Evolutionary conservation across 345 rosid genomes (phyloP), one percentile per base, ranked within the genome.

Genomic region (Linum usitatissimum): DNA sequence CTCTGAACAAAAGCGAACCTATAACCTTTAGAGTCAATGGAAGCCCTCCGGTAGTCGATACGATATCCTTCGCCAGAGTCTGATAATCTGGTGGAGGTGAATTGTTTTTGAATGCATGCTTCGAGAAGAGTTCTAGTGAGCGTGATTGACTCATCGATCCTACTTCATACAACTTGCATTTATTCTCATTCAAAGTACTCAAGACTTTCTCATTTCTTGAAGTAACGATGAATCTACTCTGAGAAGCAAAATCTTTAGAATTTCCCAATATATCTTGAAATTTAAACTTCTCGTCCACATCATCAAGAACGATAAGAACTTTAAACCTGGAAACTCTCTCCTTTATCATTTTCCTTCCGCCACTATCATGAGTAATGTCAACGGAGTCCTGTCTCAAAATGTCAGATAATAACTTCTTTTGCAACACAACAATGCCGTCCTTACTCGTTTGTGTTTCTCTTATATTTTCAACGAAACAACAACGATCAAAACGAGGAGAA

Each of bases 11-110:
- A 56, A 65, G 77, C 6, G 87, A 77, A 13, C 92, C 97, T 73
- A 87, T 80, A 2, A 87, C 95, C 75, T 87, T 83, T 14, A 90
- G 3, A 14, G 92, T 90, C 65, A 90, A 69, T 1, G 95, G 97
- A 6, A 90, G 61, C 4, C 45, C 45, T 12, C 87, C 92, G 0
- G 87, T 66, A 3, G 75, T 73, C 36, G 55, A 9, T 36, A 87
- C 81, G 59, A 85, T 74, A 62, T 80, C 12, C 57, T 76, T 42
- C 9, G 95, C 72, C 36, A 78, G 28, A 0, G 60, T 57, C 18
- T 64, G 2, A 10, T 77, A 67, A 20, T 59, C 68, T 0, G 68
- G 36, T 3, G 75, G 53, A 18, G 92, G 97, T 14, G 75, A 67
- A 62, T 74, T 80, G 54, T 74, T 81, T 63, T 82, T 55, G 1